Percentiles rank a stretch among this genome's conserved stretches.
phyloP scores from a whole-genome alignment of 2,329 filamentous ascomycete species.

The Calonectria henricotiae region DNA sequence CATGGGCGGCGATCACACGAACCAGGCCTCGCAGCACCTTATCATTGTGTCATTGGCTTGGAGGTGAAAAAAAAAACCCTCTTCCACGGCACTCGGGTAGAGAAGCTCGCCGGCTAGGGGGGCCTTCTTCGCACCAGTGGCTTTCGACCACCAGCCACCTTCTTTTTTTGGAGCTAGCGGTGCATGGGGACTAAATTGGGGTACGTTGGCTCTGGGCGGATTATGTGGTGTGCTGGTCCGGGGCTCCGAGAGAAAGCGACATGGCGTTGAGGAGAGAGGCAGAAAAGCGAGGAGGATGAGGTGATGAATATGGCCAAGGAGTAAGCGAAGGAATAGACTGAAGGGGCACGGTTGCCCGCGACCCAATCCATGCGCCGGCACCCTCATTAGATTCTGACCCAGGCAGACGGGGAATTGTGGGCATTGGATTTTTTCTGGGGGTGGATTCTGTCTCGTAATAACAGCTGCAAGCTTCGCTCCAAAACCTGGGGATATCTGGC shows the following conservation, averaged over 20 bases:
- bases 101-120: neutral
- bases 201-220: constrained; percentile 18
- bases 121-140: constrained; percentile 33
- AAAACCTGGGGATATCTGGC: constrained; percentile 37
- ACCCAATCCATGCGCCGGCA: neutral
- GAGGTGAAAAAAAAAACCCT: constrained; percentile 1
- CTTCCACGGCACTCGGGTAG: constrained; percentile 23
- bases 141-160: constrained; percentile 28
- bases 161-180: constrained; percentile 32
- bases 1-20: constrained; percentile 34
- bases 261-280: constrained; percentile 11
- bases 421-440: constrained; percentile 31
- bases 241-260: constrained; percentile 18
- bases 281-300: constrained; percentile 5
- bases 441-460: constrained; percentile 40
- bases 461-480: constrained; percentile 21
- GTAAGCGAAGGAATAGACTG: constrained; percentile 5
- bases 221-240: constrained; percentile 6
- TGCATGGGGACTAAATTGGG: constrained; percentile 24
- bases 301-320: neutral
- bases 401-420: constrained; percentile 13
- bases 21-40: constrained; percentile 19
- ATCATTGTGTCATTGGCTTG: constrained; percentile 17
- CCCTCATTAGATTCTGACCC: constrained; percentile 12
- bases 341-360: constrained; percentile 7